Conservation (phyloP, 2,329 filamentous ascomycete genomes). For the Bipolaris sorokiniana region DNA sequence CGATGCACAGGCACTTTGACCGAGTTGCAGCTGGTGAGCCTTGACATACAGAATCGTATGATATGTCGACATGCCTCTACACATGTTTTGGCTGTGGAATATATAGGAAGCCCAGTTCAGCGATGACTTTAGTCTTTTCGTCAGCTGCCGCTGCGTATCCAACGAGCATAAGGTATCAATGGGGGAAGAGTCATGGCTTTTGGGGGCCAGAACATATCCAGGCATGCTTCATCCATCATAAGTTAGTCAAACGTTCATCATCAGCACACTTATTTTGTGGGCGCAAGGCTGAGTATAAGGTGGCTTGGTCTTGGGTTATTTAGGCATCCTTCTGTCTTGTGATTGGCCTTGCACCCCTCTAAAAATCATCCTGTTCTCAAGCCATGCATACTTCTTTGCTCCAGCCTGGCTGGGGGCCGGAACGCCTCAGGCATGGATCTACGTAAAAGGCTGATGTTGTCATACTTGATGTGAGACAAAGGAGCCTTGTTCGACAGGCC, state of each 20-base stretch:
- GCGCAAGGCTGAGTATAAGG: background rate
- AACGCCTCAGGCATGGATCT: background rate
- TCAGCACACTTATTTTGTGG: background rate
- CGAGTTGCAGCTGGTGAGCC: constrained; percentile 24
- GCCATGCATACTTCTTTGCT: background rate
- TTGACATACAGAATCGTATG: constrained; percentile 88
- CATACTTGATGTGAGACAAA: background rate
- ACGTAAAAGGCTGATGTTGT: background rate
- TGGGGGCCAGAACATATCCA: constrained; percentile 3
- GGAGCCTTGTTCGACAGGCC: background rate
- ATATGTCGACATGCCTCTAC: constrained; percentile 80
- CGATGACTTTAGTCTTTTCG: constrained; percentile 7
- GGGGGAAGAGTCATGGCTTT: background rate
- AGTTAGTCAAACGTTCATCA: background rate
- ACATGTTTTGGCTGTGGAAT: constrained; percentile 91
- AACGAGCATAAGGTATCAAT: background rate
- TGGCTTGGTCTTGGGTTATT: background rate
- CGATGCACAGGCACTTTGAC: background rate
- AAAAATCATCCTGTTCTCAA: background rate
- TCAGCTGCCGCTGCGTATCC: constrained; percentile 1
- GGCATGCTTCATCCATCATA: background rate
- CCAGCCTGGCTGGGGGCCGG: background rate
- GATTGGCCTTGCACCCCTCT: background rate
- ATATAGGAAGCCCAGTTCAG: constrained; percentile 47
- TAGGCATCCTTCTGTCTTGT: background rate